Percentiles rank a stretch among this genome's conserved stretches.
Conservation (phyloP, 108 stramenopile species). For the Cyclotella kingstonii region DNA sequence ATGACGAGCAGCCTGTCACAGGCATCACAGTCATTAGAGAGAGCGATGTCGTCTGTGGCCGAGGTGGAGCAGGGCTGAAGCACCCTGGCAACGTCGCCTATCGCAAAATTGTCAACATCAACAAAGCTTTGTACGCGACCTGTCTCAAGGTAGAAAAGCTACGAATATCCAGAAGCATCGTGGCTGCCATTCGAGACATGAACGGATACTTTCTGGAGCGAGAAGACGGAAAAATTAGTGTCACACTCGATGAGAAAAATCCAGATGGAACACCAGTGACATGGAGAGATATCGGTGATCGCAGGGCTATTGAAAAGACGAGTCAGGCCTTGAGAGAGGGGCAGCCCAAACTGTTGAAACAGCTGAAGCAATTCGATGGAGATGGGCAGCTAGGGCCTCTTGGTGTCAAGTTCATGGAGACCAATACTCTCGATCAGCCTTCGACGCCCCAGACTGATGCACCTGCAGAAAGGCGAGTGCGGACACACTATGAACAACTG, state of each 20-base stretch:
- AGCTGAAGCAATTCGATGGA: conserved; percentile 11
- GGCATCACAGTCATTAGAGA: conserved; percentile 25
- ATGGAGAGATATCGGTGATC: conserved; percentile 52
- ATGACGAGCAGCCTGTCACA: not conserved
- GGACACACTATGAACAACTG: no score
- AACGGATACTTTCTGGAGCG: conserved; percentile 48
- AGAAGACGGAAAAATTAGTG: conserved; percentile 36
- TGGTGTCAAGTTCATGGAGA: no score
- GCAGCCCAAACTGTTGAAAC: conserved; percentile 45
- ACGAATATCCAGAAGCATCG: conserved; percentile 45
- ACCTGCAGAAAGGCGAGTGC: no score
- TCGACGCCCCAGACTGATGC: no score
- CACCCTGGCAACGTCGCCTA: conserved; percentile 50
- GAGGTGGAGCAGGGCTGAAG: conserved; percentile 47
- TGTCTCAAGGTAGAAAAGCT: conserved; percentile 50
- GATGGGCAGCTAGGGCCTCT: no score
- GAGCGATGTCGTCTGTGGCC: conserved; percentile 50
- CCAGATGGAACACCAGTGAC: conserved; percentile 29
- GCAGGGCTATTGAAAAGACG: conserved; percentile 51
- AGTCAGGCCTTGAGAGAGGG: conserved; percentile 52
- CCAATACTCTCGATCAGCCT: no score
- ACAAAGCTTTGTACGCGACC: conserved; percentile 46
- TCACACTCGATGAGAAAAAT: conserved; percentile 32
- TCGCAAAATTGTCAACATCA: conserved; percentile 46
- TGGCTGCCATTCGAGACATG: conserved; percentile 44